Conservation (phyloP, 441 rosid species). For the Metrosideros polymorpha region DNA sequence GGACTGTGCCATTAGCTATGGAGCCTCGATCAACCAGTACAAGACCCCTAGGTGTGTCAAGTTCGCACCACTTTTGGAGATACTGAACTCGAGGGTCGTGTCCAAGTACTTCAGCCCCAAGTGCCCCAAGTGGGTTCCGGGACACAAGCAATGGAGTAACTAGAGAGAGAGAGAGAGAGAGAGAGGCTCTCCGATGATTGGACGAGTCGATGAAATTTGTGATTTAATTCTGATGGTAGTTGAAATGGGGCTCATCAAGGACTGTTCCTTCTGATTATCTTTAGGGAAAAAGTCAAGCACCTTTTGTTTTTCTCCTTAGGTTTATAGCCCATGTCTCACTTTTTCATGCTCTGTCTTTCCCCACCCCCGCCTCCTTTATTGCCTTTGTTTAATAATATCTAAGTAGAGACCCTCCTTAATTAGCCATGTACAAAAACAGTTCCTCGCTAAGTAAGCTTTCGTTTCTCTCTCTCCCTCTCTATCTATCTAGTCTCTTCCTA, state of each 20-base stretch:
- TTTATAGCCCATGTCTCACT: conserved; percentile 28
- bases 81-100: conserved; percentile 46
- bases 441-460: conserved; percentile 21
- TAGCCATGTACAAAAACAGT: conserved; percentile 57
- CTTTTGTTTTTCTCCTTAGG: conserved; percentile 5
- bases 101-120: conserved; percentile 54
- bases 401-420: conserved; percentile 22
- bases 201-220: background rate
- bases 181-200: background rate
- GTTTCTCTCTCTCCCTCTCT: background rate
- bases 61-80: conserved; percentile 60
- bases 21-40: conserved; percentile 71
- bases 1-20: conserved; percentile 64
- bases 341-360: background rate
- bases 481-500: background rate
- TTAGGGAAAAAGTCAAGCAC: conserved; percentile 24
- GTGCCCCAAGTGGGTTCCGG: conserved; percentile 69
- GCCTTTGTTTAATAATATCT: conserved; percentile 22
- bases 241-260: background rate
- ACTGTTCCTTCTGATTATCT: conserved; percentile 36
- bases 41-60: conserved; percentile 74
- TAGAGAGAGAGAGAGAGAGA: conserved; percentile 6
- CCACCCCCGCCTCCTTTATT: background rate
- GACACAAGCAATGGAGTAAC: conserved; percentile 51
- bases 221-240: conserved; percentile 14